Evolutionary conservation across 148 eudicot species (phyloP).

Genomic region (Vaccinium macrocarpon): DNA sequence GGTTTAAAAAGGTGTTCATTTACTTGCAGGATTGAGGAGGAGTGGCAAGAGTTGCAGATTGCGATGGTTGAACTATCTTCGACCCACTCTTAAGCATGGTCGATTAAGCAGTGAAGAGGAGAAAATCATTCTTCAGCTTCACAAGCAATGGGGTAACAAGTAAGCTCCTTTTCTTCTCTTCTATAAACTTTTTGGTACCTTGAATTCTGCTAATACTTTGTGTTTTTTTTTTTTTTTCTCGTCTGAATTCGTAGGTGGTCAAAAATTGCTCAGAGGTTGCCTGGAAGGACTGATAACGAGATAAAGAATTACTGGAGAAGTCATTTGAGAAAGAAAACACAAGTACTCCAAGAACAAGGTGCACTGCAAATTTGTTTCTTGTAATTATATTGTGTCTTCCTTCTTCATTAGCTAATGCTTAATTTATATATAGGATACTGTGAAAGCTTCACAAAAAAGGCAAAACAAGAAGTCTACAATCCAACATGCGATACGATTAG

Average conservation of each 20-base stretch:
- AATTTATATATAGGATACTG: not conserved
- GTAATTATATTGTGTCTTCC: not conserved
- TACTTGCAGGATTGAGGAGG: slow-evolving; percentile 49
- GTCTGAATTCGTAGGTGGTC: slow-evolving; percentile 41
- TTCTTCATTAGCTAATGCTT: not conserved
- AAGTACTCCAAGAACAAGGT: slow-evolving; percentile 19
- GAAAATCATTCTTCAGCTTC: slow-evolving; percentile 42
- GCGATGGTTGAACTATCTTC: slow-evolving; percentile 69
- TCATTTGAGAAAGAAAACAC: slow-evolving; percentile 38
- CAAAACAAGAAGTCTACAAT: not conserved
- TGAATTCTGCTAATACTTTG: not conserved
- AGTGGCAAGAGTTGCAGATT: slow-evolving; percentile 76
- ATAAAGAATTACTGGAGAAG: slow-evolving; percentile 70
- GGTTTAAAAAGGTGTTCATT: not conserved
- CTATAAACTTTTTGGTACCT: not conserved
- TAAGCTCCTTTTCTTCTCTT: slow-evolving; percentile 18
- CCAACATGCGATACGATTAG: not conserved
- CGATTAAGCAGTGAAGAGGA: slow-evolving; percentile 52
- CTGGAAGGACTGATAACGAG: slow-evolving; percentile 71
- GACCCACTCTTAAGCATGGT: slow-evolving; percentile 61
- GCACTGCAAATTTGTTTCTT: slow-evolving; percentile 12
- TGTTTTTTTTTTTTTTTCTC: not conserved
- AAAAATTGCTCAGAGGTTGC: slow-evolving; percentile 44
- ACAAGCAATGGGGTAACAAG: slow-evolving; percentile 73
- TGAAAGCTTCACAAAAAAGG: not conserved